Conservation (phyloP, 495 filamentous ascomycete genomes). For the Pseudevernia furfuracea region DNA sequence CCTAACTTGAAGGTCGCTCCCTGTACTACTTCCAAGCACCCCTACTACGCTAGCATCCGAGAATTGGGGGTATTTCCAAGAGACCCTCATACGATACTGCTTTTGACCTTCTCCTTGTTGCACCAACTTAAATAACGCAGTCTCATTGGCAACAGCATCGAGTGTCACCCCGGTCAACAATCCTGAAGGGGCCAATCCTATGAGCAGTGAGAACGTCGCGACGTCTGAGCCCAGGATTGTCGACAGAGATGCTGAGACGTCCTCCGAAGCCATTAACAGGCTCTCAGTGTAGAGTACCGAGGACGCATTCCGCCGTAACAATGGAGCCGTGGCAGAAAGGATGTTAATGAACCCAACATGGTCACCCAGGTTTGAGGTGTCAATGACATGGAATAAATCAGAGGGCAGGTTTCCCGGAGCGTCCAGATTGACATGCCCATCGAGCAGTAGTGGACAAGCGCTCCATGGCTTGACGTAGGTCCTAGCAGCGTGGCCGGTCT, state of each 20-base stretch:
- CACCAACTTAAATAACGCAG: neutral
- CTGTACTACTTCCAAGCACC: constrained; percentile 19
- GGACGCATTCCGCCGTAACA: constrained; percentile 35
- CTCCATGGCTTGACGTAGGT: constrained; percentile 9
- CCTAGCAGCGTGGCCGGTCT: constrained; percentile 17
- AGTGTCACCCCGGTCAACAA: constrained; percentile 40
- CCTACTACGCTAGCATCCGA: constrained; percentile 6
- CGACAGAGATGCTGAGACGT: constrained; percentile 22
- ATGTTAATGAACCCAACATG: constrained; percentile 43
- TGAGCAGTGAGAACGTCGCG: constrained; percentile 40
- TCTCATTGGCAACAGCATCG: constrained; percentile 14
- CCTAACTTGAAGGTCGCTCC: constrained; percentile 18
- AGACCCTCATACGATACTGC: constrained; percentile 21
- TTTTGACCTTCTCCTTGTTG: neutral
- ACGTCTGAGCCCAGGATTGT: constrained; percentile 36
- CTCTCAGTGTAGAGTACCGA: constrained; percentile 43
- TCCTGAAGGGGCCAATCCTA: constrained; percentile 42
- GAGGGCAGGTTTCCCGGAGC: constrained; percentile 29
- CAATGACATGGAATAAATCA: constrained; percentile 46
- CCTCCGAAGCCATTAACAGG: constrained; percentile 24
- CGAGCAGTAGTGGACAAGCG: constrained; percentile 32
- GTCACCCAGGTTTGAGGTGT: constrained; percentile 49
- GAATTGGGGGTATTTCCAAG: constrained; percentile 28
- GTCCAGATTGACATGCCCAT: constrained; percentile 25
- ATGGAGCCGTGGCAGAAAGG: constrained; percentile 39